Evolutionary conservation across 2,329 filamentous ascomycete genomes (phyloP), one percentile per base, ranked within the genome.

Genomic region (Thielaviopsis cerberus): DNA sequence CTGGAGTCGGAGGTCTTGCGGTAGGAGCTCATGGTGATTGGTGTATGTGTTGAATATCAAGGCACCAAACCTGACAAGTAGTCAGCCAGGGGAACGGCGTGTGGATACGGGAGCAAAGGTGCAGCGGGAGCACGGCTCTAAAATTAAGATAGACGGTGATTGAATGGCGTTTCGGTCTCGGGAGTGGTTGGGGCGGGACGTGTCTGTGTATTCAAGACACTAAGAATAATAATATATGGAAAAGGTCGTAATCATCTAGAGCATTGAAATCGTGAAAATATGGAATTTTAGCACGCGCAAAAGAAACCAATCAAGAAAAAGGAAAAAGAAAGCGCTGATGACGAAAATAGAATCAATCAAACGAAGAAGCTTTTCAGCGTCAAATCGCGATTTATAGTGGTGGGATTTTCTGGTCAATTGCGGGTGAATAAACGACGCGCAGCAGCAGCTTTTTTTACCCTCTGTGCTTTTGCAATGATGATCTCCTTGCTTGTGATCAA

Each of bases 1-100:
- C 8, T 37, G 34, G 58, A 53, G 51, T 57, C 58, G 45, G 51
- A 45, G 37, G n/a, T 54, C 50, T 53, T 57, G 26, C 37, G 58
- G 37, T 60, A 30, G 23, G 53, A 22, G 23, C 51, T 57, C 58
- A 60, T 60, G 17, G 26, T 56, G 17, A 13, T 20, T 27, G 20
- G 41, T 48, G 8, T 17, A 45, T 45, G 37, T 7, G 41, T n/a
- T 6, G 22, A 22, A 8, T 48, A 48, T 48, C 41, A 48, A 48
- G 15, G 41, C 37, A 22, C 17, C 10, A 48, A 7, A 6, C n/a
- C n/a, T 6, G 41, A 41, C 34, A 3, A 41, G n/a, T 17, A 22
- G n/a, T 5, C 41, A 45, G 17, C 15, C 37, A 17, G 11, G 17
- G 6, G 3, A 3, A 17, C 15, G 17, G 41, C n/a, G 41, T 20